These are phyloP conservation scores for Pichia sp. DNA, from an alignment of 1,139 yeast genomes.

Conservation along the genomic window DNA sequence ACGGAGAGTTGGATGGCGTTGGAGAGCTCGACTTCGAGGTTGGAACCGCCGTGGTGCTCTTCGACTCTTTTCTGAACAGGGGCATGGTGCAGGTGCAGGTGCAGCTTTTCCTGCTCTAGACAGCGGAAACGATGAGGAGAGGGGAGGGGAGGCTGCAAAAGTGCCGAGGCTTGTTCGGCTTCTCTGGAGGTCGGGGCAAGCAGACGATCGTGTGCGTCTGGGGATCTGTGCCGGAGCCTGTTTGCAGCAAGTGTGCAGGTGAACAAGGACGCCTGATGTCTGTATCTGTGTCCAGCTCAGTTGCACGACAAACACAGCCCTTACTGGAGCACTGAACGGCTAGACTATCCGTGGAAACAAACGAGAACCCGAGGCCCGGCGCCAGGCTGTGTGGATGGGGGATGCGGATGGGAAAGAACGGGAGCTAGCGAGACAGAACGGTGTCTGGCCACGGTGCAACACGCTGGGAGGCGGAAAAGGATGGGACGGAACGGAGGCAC, in stretches of 20 bases:
- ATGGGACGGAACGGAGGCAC: not conserved
- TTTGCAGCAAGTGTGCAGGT: no score
- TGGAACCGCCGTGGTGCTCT: constrained; percentile 10
- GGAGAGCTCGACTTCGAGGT: constrained; percentile 15
- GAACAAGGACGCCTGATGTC: not conserved
- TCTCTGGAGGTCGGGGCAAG: no score
- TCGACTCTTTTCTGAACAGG: constrained; percentile 22
- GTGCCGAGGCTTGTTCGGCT: no score
- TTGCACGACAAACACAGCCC: not conserved
- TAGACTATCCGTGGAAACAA: not conserved
- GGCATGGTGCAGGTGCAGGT: constrained; percentile 19
- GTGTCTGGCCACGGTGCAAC: not conserved
- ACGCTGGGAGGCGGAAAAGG: not conserved
- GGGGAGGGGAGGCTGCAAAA: not conserved
- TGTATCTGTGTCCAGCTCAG: not conserved
- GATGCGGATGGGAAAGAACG: not conserved
- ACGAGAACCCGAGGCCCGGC: not conserved
- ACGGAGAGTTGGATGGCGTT: constrained; percentile 17
- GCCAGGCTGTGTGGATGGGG: not conserved
- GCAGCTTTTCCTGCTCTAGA: not conserved
- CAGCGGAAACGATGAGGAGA: not conserved
- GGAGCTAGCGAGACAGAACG: not conserved
- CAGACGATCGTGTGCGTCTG: no score
- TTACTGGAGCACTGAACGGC: not conserved
- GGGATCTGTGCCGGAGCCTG: no score